A percentile compares a stretch with the other conserved stretches of the same genome.
Conservation (phyloP, 2,329 filamentous ascomycete species). For the Didymella exigua region DNA sequence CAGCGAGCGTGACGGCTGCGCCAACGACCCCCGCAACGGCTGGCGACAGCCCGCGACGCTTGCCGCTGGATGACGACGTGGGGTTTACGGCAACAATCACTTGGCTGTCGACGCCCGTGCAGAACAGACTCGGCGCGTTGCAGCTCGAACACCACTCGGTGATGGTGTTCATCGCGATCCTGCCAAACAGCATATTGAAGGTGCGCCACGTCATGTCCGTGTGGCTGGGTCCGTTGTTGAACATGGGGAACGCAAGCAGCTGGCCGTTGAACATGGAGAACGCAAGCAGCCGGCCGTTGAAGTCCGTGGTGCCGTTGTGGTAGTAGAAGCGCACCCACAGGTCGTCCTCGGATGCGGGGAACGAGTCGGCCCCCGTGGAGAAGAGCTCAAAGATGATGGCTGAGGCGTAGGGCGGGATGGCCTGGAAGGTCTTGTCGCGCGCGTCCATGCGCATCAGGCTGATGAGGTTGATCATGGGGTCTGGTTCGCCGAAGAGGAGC, state of each 20-base stretch:
- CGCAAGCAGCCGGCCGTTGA: constrained; percentile 40
- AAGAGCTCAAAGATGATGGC: constrained; percentile 53
- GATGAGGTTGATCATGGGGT: constrained; percentile 42
- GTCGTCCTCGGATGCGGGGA: constrained; percentile 47
- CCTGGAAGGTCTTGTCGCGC: constrained; percentile 25
- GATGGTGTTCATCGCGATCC: constrained; percentile 52
- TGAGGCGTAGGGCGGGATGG: constrained; percentile 39
- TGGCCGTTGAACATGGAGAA: constrained; percentile 51
- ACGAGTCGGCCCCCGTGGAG: constrained; percentile 50
- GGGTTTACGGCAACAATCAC: constrained; percentile 2
- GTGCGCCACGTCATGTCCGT: constrained; percentile 57
- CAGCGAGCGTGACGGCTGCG: constrained; percentile 57
- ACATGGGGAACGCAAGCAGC: constrained; percentile 55
- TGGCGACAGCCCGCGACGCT: constrained; percentile 41
- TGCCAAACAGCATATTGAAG: constrained; percentile 54
- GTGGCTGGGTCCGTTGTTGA: constrained; percentile 54
- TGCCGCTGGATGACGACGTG: background rate
- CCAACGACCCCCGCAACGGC: constrained; percentile 62
- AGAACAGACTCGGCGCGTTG: constrained; percentile 57
- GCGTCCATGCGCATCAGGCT: constrained; percentile 34
- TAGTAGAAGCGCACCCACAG: constrained; percentile 63
- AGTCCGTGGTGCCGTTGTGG: constrained; percentile 61
- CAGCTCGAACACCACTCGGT: constrained; percentile 61
- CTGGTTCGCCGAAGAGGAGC: constrained; percentile 47
- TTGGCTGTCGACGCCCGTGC: constrained; percentile 49